Evolutionary conservation across 495 filamentous ascomycete genomes (phyloP).

Genomic region (Haplographium delicatum): DNA sequence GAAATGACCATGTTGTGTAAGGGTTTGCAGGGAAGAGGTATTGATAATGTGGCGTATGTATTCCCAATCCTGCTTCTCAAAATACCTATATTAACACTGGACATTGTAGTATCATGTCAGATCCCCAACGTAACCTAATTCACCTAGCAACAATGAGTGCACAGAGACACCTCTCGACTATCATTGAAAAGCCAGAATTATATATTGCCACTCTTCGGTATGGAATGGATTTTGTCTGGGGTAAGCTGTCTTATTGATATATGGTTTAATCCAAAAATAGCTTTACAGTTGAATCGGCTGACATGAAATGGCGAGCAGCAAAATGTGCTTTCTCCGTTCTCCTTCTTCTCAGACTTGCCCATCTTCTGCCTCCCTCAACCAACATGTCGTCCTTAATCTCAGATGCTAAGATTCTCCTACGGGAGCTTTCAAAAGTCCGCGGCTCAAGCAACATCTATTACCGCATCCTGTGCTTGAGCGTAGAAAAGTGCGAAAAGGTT

Average conservation of each 20-base stretch:
- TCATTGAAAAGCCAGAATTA: conserved; percentile 34
- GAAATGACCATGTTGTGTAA: conserved; percentile 47
- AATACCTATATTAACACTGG: too few species aligned
- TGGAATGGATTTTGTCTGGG: conserved; percentile 53
- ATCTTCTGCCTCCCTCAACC: conserved; percentile 39
- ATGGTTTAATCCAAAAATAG: neutral
- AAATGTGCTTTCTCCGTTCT: conserved; percentile 51
- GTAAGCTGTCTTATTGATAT: conserved; percentile 2
- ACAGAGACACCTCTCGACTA: conserved; percentile 43
- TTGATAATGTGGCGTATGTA: conserved; percentile 38
- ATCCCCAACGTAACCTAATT: conserved; percentile 37
- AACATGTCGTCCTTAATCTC: conserved; percentile 37
- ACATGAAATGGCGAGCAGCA: too few species aligned
- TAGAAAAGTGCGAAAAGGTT: conserved; percentile 43
- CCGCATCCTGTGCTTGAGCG: conserved; percentile 32
- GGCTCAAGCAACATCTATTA: conserved; percentile 35
- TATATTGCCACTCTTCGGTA: conserved; percentile 47
- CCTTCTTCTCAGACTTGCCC: conserved; percentile 44
- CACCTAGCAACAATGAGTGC: conserved; percentile 42
- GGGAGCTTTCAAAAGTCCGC: conserved; percentile 36
- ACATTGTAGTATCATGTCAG: conserved; percentile 35
- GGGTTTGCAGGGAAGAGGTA: conserved; percentile 41
- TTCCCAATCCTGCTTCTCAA: too few species aligned
- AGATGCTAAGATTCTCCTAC: conserved; percentile 38
- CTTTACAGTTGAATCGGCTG: too few species aligned